Percentiles rank a stretch among this genome's conserved stretches.
phyloP scores from a whole-genome alignment of 352 stramenopile genomes.

The Pythium diclinum region DNA sequence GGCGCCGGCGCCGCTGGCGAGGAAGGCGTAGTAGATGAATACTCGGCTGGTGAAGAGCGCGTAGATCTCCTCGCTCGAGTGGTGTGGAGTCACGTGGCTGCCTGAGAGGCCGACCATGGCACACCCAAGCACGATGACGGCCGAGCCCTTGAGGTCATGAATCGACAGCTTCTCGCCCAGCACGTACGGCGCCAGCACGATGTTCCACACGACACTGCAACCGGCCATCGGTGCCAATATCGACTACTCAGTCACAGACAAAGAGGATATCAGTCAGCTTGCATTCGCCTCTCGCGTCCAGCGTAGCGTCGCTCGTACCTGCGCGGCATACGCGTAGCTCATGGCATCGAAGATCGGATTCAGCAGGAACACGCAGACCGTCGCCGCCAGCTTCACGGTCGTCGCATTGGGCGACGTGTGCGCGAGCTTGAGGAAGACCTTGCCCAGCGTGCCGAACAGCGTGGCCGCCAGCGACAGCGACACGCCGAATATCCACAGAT shows the following conservation, averaged over 20 bases:
- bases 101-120: slow-evolving; percentile 74
- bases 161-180: slow-evolving; percentile 75
- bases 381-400: slow-evolving; percentile 64
- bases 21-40: slow-evolving; percentile 71
- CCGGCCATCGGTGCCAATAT: slow-evolving; percentile 84
- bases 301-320: slow-evolving; percentile 34
- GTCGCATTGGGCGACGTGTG: slow-evolving; percentile 60
- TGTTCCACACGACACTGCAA: slow-evolving; percentile 89
- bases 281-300: background rate
- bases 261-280: background rate
- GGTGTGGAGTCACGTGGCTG: slow-evolving; percentile 75
- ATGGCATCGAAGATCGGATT: slow-evolving; percentile 86
- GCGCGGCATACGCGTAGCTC: slow-evolving; percentile 81
- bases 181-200: slow-evolving; percentile 78
- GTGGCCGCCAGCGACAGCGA: slow-evolving; percentile 76
- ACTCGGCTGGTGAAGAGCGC: slow-evolving; percentile 63
- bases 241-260: slow-evolving; percentile 35
- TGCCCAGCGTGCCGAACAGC: slow-evolving; percentile 82
- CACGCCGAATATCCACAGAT: slow-evolving; percentile 74
- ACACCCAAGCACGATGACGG: slow-evolving; percentile 74
- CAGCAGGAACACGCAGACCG: slow-evolving; percentile 76
- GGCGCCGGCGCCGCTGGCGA: slow-evolving; percentile 35
- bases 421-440: slow-evolving; percentile 84
- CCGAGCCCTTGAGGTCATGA: slow-evolving; percentile 67
- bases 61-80: slow-evolving; percentile 76